phyloP scores from a whole-genome alignment of 257 asterid genomes.

The Nicotiana noctiflora region DNA sequence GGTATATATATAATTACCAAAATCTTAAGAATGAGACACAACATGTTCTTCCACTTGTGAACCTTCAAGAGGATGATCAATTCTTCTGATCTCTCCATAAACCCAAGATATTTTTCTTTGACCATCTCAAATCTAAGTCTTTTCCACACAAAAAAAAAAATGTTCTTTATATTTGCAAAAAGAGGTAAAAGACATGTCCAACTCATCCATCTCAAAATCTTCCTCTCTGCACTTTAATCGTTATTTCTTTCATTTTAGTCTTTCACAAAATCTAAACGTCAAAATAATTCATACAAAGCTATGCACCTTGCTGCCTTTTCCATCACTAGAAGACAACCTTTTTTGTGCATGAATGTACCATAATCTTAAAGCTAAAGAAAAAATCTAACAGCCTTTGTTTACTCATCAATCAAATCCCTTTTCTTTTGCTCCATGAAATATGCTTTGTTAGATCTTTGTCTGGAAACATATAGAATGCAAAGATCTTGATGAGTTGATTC shows the following conservation, averaged over 20 bases:
- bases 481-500: conserved; percentile 16
- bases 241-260: conserved; percentile 7
- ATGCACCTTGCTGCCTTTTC: neutral
- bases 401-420: conserved; percentile 21
- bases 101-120: neutral
- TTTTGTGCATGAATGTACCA: neutral
- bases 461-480: conserved; percentile 19
- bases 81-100: neutral
- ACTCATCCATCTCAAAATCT: conserved; percentile 17
- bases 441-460: neutral
- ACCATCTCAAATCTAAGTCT: conserved; percentile 12
- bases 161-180: conserved; percentile 4
- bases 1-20: neutral
- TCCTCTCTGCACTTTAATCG: conserved; percentile 7
- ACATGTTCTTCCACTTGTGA: conserved; percentile 9
- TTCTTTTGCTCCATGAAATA: neutral
- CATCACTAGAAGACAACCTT: neutral
- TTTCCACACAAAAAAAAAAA: neutral
- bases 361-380: conserved; percentile 18
- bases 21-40: neutral
- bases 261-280: conserved; percentile 11
- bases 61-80: neutral
- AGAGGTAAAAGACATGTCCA: conserved; percentile 7
- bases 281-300: conserved; percentile 10
- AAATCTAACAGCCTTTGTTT: neutral